Evolutionary conservation across 2,329 filamentous ascomycete genomes (phyloP), one percentile per base, ranked within the genome.

Genomic region (Thermomyces lanuginosus): DNA sequence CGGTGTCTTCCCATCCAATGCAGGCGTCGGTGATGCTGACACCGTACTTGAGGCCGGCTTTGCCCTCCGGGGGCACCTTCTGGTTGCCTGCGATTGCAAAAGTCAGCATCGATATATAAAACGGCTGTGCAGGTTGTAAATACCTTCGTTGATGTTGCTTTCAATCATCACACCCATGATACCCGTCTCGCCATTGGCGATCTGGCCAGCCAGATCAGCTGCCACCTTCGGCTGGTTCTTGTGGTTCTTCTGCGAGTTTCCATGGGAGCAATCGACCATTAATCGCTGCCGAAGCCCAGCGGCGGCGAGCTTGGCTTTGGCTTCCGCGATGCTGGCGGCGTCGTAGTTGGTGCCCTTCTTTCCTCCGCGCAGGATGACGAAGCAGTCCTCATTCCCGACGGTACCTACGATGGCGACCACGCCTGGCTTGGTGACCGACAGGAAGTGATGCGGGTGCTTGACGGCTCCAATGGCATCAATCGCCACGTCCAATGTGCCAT

Each of bases 91-190:
- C 15, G 20, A 14, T n/a, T n/a, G 8, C 16, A 3, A 8, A 4
- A 8, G 34, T 24, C 23, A 23, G 3, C n/a, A 20, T 11, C 5
- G 16, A 14, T 22, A 23, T 11, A 16, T 13, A 2, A 8, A 18
- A 23, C 19, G 15, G 5, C 5, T 19, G 6, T 19, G 16, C 2
- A 8, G 5, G 10, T 9, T 21, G 8, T 21, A 19, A 48, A 64
- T 53, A 77, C 79, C 84, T 60, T 93, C 86, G 45, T 86, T 77
- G 58, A 95, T 91, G 55, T 95, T 80, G 55, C 80, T 91, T 64
- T 98, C 89, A 45, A 98, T 92, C 89, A 98, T 98, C 33, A 95
- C 81, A 44, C 89, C 89, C 72, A 93, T 86, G 46, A 98, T 89
- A 25, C 64, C 76, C 3, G 68, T 67, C 60, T 95, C 86, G 18